Base-by-base conservation (phyloP, 768 basidiomycete species). In the Suillus weaverae region DNA sequence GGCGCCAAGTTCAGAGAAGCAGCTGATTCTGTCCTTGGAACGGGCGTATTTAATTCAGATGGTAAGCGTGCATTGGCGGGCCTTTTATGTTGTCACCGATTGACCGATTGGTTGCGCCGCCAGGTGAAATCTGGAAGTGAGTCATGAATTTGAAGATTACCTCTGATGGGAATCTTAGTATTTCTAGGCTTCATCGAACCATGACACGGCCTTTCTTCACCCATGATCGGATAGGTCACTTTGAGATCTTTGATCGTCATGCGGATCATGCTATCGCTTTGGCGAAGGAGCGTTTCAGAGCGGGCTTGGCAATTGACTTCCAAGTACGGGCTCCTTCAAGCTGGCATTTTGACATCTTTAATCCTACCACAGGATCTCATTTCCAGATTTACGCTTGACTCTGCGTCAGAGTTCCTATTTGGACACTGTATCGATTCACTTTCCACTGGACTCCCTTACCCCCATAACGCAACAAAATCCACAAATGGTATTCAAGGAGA, bases 131-230 rank as follows among this genome's bases (percentile, higher is more conserved):
- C 74, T 91, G 90, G 90, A 91, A 87, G 86, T 89, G 69, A 66
- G 82, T 32, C 2, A 54, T 35, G 32, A 9, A 30, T 44, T 22
- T 10, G 43, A 53, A 13, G 33, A 46, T 33, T 4, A 5, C 5
- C 33, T 33, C 22, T 16, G 32, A 20, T 10, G 10, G 0, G 56
- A 10, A 16, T 62, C 62, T 60, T 53, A 63, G 56, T n/a, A 53
- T 56, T 39, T 7, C 7, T 35, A 84, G 88, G 70, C 84, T 89
- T 68, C 89, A 90, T 71, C 85, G 89, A 11, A 70, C 80, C 4
- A 88, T 91, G 79, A 86, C 88, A 0, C 84, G 90, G 0, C 89
- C 89, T 0, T 90, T 91, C 78, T 91, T 92, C 77, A 83, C 73
- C 62, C 81, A 80, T 51, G 88, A 90, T 39, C 78, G 83, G 38